Evolutionary conservation across 176 grass and related monocot species (phyloP).

Genomic region (Puya raimondii): DNA sequence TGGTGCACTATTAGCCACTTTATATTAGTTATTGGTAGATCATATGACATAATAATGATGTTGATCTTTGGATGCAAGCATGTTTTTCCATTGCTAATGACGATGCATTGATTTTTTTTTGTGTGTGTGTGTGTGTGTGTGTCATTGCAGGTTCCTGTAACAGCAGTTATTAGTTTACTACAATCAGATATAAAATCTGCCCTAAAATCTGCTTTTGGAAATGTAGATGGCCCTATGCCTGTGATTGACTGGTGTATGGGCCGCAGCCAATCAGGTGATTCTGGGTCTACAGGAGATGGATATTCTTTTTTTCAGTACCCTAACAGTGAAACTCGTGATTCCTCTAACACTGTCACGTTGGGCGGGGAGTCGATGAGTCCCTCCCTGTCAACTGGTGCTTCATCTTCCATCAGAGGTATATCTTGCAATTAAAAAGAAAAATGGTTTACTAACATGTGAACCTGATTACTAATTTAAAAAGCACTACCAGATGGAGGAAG

Average conservation of each 20-base stretch:
- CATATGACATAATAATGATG: background rate
- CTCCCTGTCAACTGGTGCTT: conserved; percentile 39
- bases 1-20: background rate
- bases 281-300: conserved; percentile 34
- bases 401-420: conserved; percentile 52
- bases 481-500: conserved; percentile 41
- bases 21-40: background rate
- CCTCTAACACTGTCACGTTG: conserved; percentile 38
- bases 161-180: conserved; percentile 75
- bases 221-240: conserved; percentile 82
- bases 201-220: conserved; percentile 82
- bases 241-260: conserved; percentile 95
- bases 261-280: conserved; percentile 42
- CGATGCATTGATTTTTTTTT: conserved; percentile 7
- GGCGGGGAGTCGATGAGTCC: conserved; percentile 69
- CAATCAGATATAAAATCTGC: conserved; percentile 85
- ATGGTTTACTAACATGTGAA: conserved; percentile 3
- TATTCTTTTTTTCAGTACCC: conserved; percentile 72
- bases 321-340: conserved; percentile 48
- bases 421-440: background rate
- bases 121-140: conserved; percentile 10
- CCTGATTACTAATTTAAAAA: conserved; percentile 25
- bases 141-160: conserved; percentile 75
- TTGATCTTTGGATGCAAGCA: background rate
- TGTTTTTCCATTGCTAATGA: background rate